Base-by-base conservation (phyloP, 2,329 filamentous ascomycete genomes). In the Ilyonectria destructans region DNA sequence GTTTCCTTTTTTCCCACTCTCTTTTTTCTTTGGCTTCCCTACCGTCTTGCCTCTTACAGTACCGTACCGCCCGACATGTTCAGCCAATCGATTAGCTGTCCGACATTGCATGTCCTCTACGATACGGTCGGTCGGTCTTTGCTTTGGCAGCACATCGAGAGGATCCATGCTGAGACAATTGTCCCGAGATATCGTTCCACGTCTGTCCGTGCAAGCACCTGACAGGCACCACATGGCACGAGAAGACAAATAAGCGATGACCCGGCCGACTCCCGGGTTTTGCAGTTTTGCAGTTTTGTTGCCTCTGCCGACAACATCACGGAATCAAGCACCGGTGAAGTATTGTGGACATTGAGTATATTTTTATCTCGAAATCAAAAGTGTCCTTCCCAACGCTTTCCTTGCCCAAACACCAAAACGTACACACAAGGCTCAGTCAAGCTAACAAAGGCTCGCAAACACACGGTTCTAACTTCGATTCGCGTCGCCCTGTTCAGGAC, bases 381-480 rank as follows among this genome's bases (percentile, higher is more conserved):
- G 48, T 35, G 52, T 60, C 67, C 61, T 65, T 72, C 58, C 35
- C 49, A 31, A 48, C 68, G 64, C 69, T 67, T 65, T 67, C 46
- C 40, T 62, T 67, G 35, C 54, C 46, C 58, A 58, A 75, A 75
- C 68, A 71, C 69, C 71, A 52, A 54, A 73, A 62, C 54, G 29
- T 70, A 71, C 60, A 71, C 60, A 58, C 72, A 61, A 66, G 57
- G 56, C 69, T 59, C 61, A 69, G 60, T 49, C 61, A 68, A 68
- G 65, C 73, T 75, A 68, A 72, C 58, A 67, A 26, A 59, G 52
- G 55, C 58, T 55, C n/a, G 65, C 59, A 46, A 51, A 49, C 31
- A 54, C 46, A 31, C 37, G 31, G 26, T 58, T 46, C 31, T 54
- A 33, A 37, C 19, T 58, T 61, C 46, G 23, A 13, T 31, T 59